Base-by-base conservation (phyloP, 495 filamentous ascomycete species). In the Penicillium turbatum region DNA sequence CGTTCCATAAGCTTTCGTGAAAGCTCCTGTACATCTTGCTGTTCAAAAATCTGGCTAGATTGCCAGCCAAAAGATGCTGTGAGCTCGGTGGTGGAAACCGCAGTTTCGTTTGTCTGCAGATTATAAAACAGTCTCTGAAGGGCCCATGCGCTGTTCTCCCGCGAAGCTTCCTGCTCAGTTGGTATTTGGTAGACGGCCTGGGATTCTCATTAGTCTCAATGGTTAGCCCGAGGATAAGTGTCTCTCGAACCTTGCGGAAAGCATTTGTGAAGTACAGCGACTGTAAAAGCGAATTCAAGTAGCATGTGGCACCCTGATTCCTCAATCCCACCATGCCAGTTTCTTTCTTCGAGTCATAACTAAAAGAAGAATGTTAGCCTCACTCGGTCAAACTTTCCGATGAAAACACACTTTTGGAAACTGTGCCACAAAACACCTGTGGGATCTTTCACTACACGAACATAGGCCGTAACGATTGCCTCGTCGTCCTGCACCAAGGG, bases 381-480 rank as follows among this genome's bases (percentile, higher is more conserved):
- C 19, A 12, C 35, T 17, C 21, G 24, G 35, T 17, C 24, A 29
- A 17, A 30, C 3, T 10, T 38, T 6, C 15, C 24, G n/a, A 26
- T 16, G 27, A 40, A n/a, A 44, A 55, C 79, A 50, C 66, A 87
- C 84, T 97, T 95, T 60, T 87, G 82, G 72, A 99, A 97, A 72
- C 89, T 97, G 71, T 99, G 93, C 93, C 93, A 99, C 55, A 99
- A 70, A n/a, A 99, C 93, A 47, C 93, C 93, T 3, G 93, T 99
- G 29, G 96, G 93, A 67, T 99, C 93, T 70, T 97, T 95, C 38
- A 96, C 85, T 42, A 96, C 82, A 40, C 92, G 82, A 43, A 99
- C 88, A 64, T 95, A 99, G 43, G 92, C 93, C 2, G 91, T 96
- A 57, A 97, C 77, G 59, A 88, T 92, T 43, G 86, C 89, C 27